These are phyloP conservation scores for Pigoraptor vietnamica DNA, from an alignment of 78 protist genomes.

Conservation along the genomic window DNA sequence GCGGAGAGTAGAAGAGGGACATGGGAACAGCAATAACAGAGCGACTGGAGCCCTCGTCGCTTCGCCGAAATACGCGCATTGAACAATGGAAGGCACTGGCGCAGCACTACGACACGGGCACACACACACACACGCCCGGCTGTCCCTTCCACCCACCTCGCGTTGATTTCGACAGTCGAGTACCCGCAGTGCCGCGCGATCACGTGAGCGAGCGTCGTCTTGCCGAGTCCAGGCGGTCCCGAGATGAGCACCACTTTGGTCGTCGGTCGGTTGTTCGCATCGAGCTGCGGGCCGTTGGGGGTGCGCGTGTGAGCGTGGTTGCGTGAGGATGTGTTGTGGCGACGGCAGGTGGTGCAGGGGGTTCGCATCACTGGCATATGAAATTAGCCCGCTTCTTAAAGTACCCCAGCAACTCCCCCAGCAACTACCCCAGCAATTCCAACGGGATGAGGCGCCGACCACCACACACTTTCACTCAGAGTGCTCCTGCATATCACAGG, in stretches of 20 bases:
- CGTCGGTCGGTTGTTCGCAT: background rate
- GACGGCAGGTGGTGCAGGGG: background rate
- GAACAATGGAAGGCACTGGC: no score
- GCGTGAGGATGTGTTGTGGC: background rate
- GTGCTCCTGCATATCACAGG: no score
- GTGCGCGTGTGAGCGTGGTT: background rate
- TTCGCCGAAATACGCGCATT: no score
- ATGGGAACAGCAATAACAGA: no score
- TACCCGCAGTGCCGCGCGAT: conserved; percentile 72
- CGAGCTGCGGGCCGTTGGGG: background rate
- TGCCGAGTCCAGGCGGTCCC: conserved; percentile 92
- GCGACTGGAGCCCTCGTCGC: no score
- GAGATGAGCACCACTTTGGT: conserved; percentile 44
- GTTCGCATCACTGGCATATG: no score
- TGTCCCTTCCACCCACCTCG: conserved; percentile 32
- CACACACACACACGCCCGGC: no score
- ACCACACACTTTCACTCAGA: no score
- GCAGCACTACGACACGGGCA: no score
- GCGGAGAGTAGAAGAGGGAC: background rate
- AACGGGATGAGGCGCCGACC: no score
- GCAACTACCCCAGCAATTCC: no score
- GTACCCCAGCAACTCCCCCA: background rate
- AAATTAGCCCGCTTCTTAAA: background rate
- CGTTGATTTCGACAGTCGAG: conserved; percentile 52
- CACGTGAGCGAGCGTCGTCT: conserved; percentile 85